Evolutionary conservation across 2,329 filamentous ascomycete genomes (phyloP).

Genomic region (Diaporthe longicolla): DNA sequence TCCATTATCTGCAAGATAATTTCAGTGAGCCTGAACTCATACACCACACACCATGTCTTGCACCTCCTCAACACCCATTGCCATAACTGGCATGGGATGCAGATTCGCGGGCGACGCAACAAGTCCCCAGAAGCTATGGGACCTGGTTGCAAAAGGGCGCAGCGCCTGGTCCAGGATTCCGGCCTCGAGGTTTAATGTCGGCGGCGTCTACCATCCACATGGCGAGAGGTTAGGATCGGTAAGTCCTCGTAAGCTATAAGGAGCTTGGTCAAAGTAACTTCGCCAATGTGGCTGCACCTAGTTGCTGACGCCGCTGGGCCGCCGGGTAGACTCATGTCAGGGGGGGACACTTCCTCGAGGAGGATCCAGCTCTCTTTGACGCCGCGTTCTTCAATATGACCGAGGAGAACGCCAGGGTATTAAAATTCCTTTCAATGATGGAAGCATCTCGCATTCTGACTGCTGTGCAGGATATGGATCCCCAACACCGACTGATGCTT

Average conservation of each 20-base stretch:
- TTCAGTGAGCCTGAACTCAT: not conserved
- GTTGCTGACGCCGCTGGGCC: too few species aligned
- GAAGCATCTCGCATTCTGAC: slow-evolving; percentile 4
- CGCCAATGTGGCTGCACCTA: too few species aligned
- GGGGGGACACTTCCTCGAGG: slow-evolving; percentile 15
- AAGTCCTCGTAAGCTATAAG: too few species aligned
- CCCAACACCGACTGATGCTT: too few species aligned
- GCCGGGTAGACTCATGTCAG: not conserved
- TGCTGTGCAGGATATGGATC: slow-evolving; percentile 26
- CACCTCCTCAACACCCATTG: slow-evolving; percentile 1
- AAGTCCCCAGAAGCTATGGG: slow-evolving; percentile 54
- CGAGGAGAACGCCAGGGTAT: not conserved
- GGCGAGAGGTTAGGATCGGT: not conserved
- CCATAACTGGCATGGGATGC: slow-evolving; percentile 46
- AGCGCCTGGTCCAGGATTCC: not conserved
- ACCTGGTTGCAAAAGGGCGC: not conserved
- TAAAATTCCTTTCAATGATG: slow-evolving; percentile 22
- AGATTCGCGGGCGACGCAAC: slow-evolving; percentile 54
- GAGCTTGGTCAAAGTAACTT: too few species aligned
- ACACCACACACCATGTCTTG: too few species aligned
- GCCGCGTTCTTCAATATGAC: slow-evolving; percentile 32
- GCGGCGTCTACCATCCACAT: not conserved
- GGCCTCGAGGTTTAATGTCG: not conserved
- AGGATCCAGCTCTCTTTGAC: slow-evolving; percentile 10
- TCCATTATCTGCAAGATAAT: not conserved